Evolutionary conservation across 768 basidiomycete genomes (phyloP), one percentile per base, ranked within the genome.

Genomic region (Tylopilus felleus): DNA sequence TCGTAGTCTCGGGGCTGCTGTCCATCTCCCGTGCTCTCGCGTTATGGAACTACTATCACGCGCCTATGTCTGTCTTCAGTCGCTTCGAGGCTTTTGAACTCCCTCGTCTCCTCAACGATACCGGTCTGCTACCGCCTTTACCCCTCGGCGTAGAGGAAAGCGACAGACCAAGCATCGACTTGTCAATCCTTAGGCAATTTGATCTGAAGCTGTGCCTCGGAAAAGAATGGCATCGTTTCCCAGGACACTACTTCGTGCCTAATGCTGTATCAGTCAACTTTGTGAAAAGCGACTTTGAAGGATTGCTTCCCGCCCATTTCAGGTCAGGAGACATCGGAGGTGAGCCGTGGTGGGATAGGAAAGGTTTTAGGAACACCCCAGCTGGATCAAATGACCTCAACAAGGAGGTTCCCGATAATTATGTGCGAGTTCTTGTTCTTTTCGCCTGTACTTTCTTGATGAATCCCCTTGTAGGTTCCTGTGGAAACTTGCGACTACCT

Each of bases 211-310:
- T 99, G 1, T 99, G 97, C 72, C 77, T 89, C 47, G 92, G 88
- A 45, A 95, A 94, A 69, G 97, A 99, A 72, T 99, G 97, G 97
- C 77, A 98, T 66, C 81, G 96, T 22, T 99, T 93, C 77, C 90
- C 94, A 3, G 84, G 92, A 4, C 88, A 89, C 67, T 98, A 89
- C 70, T 79, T 96, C 45, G 80, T 98, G 21, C 94, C 95, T 2
- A 81, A 86, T 53, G 88, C 83, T 25, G 74, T 98, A 53, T 78
- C 83, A 25, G 84, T 96, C n/a, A 80, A 86, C 53, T 98, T 93
- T 71, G 76, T 98, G 69, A 90, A 93, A 75, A 93, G 88, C 70
- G 93, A 88, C 53, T 98, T 98, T 61, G 80, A 86, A 57, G 96
- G 93, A 10, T 79, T 92, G 65, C 75, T 99, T 57, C 97, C 97